Evolutionary conservation across 2,329 filamentous ascomycete species (phyloP).

Genomic region (Hypoxylon rubiginosum): DNA sequence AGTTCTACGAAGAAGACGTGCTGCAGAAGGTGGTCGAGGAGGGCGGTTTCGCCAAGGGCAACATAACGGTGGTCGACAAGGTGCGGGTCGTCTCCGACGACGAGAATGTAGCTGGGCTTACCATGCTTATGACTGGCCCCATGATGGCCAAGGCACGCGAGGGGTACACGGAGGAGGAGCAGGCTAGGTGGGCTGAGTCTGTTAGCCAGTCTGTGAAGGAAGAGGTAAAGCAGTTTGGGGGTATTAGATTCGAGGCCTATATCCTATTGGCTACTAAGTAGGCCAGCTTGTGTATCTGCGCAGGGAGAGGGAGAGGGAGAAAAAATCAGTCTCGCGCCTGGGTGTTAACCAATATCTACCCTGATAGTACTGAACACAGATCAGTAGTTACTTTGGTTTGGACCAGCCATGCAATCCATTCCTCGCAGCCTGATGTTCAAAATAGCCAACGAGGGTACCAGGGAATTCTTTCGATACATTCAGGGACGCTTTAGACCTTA

Average conservation of each 20-base stretch:
- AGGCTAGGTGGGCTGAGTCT: slow-evolving; percentile 44
- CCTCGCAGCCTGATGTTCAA: neutral
- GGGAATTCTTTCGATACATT: slow-evolving; percentile 1
- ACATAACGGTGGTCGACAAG: slow-evolving; percentile 42
- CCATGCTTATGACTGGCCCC: slow-evolving; percentile 47
- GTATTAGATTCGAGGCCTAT: slow-evolving; percentile 47
- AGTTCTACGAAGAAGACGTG: slow-evolving; percentile 46
- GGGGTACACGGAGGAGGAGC: slow-evolving; percentile 46
- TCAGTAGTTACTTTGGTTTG: slow-evolving; percentile 1
- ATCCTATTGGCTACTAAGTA: slow-evolving; percentile 47
- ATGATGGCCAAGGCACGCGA: slow-evolving; percentile 50
- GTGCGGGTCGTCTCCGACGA: slow-evolving; percentile 44
- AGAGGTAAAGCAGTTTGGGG: slow-evolving; percentile 45
- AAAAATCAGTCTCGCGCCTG: neutral
- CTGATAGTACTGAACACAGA: neutral
- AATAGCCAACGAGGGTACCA: neutral
- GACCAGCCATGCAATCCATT: neutral
- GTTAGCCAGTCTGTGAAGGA: slow-evolving; percentile 45
- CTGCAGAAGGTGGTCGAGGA: slow-evolving; percentile 46
- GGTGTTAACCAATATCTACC: neutral
- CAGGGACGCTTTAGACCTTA: neutral
- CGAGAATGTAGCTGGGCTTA: slow-evolving; percentile 49
- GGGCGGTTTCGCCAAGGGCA: slow-evolving; percentile 43
- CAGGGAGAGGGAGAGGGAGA: slow-evolving; percentile 5
- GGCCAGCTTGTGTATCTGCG: slow-evolving; percentile 22